These are phyloP conservation scores for Orbilia quercus DNA, from an alignment of 2,329 filamentous ascomycete genomes.

Conservation along the genomic window DNA sequence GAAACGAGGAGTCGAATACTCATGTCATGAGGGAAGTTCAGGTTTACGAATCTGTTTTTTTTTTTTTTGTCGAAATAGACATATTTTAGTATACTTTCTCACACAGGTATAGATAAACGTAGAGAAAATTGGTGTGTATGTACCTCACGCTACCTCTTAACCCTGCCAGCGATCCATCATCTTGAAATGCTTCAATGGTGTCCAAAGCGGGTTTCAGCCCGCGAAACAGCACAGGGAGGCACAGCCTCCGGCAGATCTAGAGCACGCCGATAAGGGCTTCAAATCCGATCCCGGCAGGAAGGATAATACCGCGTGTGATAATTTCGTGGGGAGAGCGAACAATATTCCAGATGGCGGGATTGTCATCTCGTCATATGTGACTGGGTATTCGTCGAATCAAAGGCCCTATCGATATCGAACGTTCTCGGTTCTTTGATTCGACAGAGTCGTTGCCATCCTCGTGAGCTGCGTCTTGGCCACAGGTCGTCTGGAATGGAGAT, in stretches of 20 bases:
- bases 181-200: slow-evolving; percentile 6
- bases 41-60: background rate
- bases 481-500: too few species aligned
- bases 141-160: slow-evolving; percentile 11
- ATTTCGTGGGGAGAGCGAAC: slow-evolving; percentile 6
- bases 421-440: too few species aligned
- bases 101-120: background rate
- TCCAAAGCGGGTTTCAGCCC: background rate
- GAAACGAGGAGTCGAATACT: background rate
- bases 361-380: background rate
- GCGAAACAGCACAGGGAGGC: slow-evolving; percentile 6
- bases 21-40: background rate
- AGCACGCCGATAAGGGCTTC: slow-evolving; percentile 13
- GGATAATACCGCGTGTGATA: background rate
- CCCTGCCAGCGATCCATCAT: slow-evolving; percentile 5
- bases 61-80: too few species aligned
- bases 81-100: too few species aligned
- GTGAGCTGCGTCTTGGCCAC: too few species aligned
- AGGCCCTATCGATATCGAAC: too few species aligned
- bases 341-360: background rate
- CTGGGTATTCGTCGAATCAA: too few species aligned
- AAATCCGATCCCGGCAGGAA: background rate
- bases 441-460: too few species aligned
- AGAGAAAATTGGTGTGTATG: background rate
- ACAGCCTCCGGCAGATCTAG: background rate